Conservation (phyloP, 495 filamentous ascomycete species). For the Hyaloscypha bicolor region DNA sequence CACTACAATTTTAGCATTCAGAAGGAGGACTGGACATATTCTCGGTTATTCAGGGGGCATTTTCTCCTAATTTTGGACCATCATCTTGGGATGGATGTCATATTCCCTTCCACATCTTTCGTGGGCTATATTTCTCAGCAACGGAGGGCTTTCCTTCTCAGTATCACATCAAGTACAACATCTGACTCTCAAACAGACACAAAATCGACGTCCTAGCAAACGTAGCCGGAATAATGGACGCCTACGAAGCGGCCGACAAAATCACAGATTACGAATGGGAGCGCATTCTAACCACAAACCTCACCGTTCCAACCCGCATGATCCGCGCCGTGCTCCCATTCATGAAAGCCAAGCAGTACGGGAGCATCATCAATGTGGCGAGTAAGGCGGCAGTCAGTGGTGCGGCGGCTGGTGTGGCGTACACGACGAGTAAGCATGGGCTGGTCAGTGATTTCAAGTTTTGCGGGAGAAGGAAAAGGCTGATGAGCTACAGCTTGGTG, state of each 20-base stretch:
- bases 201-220: slow-evolving; percentile 45
- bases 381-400: slow-evolving; percentile 42
- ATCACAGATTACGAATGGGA: slow-evolving; percentile 39
- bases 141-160: not conserved
- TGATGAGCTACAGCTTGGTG: slow-evolving; percentile 35
- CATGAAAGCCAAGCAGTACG: slow-evolving; percentile 39
- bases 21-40: too few relatives aligned
- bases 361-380: slow-evolving; percentile 45
- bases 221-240: slow-evolving; percentile 45
- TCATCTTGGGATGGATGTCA: too few relatives aligned
- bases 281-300: slow-evolving; percentile 38
- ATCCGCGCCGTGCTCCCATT: slow-evolving; percentile 41
- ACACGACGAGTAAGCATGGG: slow-evolving; percentile 43
- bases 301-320: slow-evolving; percentile 42
- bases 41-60: too few relatives aligned
- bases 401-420: slow-evolving; percentile 43
- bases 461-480: not conserved
- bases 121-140: too few relatives aligned
- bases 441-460: slow-evolving; percentile 22
- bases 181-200: not conserved
- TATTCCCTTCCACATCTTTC: too few relatives aligned
- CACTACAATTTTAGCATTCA: too few relatives aligned
- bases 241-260: slow-evolving; percentile 37
- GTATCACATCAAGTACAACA: not conserved
- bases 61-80: too few relatives aligned